Conservation (phyloP, 257 asterid genomes). For the Capsicum chinense region DNA sequence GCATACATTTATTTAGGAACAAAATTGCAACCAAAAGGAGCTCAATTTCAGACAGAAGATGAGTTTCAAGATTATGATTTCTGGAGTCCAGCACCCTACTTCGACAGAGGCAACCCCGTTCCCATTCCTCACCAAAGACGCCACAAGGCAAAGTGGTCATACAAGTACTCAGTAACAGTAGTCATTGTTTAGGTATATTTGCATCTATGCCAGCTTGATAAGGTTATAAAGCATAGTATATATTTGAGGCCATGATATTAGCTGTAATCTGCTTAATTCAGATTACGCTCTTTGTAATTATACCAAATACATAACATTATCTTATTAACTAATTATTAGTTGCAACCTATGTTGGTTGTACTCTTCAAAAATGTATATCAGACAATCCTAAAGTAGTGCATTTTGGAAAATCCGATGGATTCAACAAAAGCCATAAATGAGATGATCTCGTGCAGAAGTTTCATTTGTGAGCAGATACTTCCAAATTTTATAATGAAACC, state of each 20-base stretch:
- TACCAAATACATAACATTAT: not conserved
- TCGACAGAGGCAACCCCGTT: constrained; percentile 35
- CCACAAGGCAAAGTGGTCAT: not conserved
- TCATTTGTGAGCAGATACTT: not conserved
- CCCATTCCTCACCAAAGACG: constrained; percentile 44
- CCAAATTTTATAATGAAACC: not conserved
- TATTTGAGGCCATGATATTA: not conserved
- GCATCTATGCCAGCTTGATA: not conserved
- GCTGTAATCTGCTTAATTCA: not conserved
- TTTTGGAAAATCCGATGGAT: not conserved
- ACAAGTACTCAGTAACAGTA: not conserved
- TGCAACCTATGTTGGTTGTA: not conserved
- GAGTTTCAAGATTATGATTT: constrained; percentile 36
- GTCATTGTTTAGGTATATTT: not conserved
- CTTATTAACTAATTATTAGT: not conserved
- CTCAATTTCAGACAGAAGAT: not conserved
- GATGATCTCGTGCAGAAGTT: not conserved
- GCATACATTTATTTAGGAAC: too few relatives aligned
- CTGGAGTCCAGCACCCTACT: constrained; percentile 45
- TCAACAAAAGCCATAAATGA: not conserved
- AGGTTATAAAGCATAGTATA: not conserved
- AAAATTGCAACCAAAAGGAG: not conserved
- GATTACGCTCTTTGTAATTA: not conserved
- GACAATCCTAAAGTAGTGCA: too few relatives aligned
- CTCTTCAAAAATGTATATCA: too few relatives aligned